Percentiles rank a stretch among this genome's conserved stretches.
Evolutionary conservation across 352 stramenopile genomes (phyloP).

Genomic region (Pythium volutum): DNA sequence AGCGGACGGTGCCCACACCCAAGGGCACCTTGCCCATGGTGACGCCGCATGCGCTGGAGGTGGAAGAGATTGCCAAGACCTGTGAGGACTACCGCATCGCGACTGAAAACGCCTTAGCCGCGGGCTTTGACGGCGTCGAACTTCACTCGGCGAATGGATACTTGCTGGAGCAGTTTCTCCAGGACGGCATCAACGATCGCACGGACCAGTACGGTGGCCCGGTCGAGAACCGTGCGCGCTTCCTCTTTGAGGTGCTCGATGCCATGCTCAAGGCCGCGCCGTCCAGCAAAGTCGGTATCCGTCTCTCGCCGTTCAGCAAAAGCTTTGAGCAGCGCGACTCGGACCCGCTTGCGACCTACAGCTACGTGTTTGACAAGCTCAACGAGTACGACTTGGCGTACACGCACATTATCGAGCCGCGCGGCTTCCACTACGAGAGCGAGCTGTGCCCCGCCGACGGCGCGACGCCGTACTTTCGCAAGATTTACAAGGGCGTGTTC

Average conservation of each 20-base stretch:
- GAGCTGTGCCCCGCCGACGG: constrained; percentile 40
- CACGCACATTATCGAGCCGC: constrained; percentile 65
- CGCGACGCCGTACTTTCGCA: constrained; percentile 26
- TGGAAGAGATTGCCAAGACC: constrained; percentile 57
- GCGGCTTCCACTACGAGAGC: constrained; percentile 41
- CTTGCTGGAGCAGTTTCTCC: constrained; percentile 80
- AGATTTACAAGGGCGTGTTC: constrained; percentile 38
- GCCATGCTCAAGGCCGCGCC: constrained; percentile 22
- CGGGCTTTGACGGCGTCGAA: constrained; percentile 32
- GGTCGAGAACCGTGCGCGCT: constrained; percentile 58
- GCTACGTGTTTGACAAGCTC: constrained; percentile 52
- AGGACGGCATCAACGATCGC: constrained; percentile 54
- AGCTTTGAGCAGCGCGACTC: constrained; percentile 43
- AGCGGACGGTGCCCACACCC: background rate
- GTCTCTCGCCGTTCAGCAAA: constrained; percentile 23
- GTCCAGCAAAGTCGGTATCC: constrained; percentile 31
- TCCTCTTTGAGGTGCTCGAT: constrained; percentile 55
- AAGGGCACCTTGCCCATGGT: constrained; percentile 26
- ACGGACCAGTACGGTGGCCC: constrained; percentile 71
- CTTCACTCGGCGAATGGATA: constrained; percentile 88
- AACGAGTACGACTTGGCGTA: constrained; percentile 62
- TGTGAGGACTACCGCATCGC: constrained; percentile 59
- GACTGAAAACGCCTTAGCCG: constrained; percentile 43
- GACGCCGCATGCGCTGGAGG: constrained; percentile 32
- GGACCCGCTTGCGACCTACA: constrained; percentile 48